A percentile compares a stretch with the other conserved stretches of the same genome.
Evolutionary conservation across 1,284 basidiomycete genomes (phyloP).

Genomic region (Peniophora sp.): DNA sequence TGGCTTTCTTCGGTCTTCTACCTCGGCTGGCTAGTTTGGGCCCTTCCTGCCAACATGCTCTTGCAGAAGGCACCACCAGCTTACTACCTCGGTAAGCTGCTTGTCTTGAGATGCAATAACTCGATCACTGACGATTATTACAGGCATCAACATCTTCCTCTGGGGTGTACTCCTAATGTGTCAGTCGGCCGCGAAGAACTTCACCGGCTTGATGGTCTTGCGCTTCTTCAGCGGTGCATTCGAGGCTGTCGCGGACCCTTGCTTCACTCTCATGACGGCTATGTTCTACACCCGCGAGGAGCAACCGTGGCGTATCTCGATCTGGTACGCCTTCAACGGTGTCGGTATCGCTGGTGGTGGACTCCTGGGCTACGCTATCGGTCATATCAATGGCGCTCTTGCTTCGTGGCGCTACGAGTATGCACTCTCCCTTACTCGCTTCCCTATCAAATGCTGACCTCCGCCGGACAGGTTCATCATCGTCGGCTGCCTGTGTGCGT

Average conservation of each 20-base stretch:
- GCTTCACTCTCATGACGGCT: slow-evolving; percentile 29
- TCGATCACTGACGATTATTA: no score
- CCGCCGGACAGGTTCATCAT: slow-evolving; percentile 17
- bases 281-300: slow-evolving; percentile 35
- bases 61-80: slow-evolving; percentile 36
- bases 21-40: slow-evolving; percentile 38
- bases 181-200: slow-evolving; percentile 33
- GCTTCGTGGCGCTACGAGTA: no score
- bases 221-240: slow-evolving; percentile 33
- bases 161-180: slow-evolving; percentile 36
- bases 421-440: no score
- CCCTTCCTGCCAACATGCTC: slow-evolving; percentile 36
- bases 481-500: slow-evolving; percentile 19
- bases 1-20: slow-evolving; percentile 32
- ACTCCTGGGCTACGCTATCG: slow-evolving; percentile 21
- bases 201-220: slow-evolving; percentile 29
- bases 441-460: no score
- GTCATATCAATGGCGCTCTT: slow-evolving; percentile 7
- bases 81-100: slow-evolving; percentile 28
- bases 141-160: slow-evolving; percentile 29
- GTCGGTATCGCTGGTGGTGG: slow-evolving; percentile 20
- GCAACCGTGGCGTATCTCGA: slow-evolving; percentile 28
- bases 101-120: no score
- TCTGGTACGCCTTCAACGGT: slow-evolving; percentile 24
- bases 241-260: slow-evolving; percentile 29